Conservation (phyloP, 2,329 filamentous ascomycete species). For the Epichloe sp. region DNA sequence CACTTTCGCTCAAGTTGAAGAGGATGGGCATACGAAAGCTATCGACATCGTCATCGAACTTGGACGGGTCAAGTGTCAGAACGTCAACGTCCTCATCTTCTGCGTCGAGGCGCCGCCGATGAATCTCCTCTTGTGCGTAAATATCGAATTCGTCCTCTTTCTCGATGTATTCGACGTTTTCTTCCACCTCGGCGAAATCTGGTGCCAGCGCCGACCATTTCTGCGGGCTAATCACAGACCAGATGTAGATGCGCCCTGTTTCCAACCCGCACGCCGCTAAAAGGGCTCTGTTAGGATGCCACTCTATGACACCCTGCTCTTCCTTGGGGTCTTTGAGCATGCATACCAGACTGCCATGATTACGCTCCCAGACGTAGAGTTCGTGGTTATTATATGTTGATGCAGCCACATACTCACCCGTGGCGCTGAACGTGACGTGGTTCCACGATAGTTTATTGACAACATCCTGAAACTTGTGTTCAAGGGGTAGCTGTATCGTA, state of each 20-base stretch:
- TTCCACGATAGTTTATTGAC: conserved; percentile 96
- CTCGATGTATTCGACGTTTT: conserved; percentile 95
- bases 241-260: conserved; percentile 85
- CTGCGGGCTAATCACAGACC: conserved; percentile 90
- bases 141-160: conserved; percentile 97
- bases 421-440: conserved; percentile 87
- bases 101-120: conserved; percentile 75
- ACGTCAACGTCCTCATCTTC: conserved; percentile 95
- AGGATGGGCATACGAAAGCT: conserved; percentile 86
- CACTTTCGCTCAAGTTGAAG: conserved; percentile 84
- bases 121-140: conserved; percentile 86
- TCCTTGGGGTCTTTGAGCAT: conserved; percentile 96
- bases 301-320: conserved; percentile 92
- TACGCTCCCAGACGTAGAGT: conserved; percentile 95
- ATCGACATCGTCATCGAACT: conserved; percentile 44
- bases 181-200: conserved; percentile 94
- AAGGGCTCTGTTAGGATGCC: conserved; percentile 81
- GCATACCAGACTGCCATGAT: conserved; percentile 84
- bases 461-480: conserved; percentile 97
- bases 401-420: conserved; percentile 89
- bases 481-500: conserved; percentile 77
- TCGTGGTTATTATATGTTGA: conserved; percentile 98
- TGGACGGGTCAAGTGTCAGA: conserved; percentile 57
- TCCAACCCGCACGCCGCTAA: conserved; percentile 88
- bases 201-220: conserved; percentile 95